Conservation (phyloP, 495 filamentous ascomycete genomes). For the Penicillium pulvis region DNA sequence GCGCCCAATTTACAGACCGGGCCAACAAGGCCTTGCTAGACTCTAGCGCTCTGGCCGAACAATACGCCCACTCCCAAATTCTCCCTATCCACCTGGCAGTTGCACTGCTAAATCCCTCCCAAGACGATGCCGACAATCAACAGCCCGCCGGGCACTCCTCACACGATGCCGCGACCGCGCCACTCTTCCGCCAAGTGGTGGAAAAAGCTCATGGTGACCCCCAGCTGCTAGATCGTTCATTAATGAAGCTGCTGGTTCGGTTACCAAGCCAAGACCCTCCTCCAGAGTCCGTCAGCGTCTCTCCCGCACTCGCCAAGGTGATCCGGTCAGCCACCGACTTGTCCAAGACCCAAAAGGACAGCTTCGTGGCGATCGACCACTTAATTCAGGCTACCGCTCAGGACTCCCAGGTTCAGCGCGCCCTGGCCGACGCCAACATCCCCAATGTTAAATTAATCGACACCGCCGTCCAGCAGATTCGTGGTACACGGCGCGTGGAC, state of each 20-base stretch:
- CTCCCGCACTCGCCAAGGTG: slow-evolving; percentile 78
- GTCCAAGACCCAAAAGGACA: slow-evolving; percentile 94
- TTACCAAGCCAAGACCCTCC: slow-evolving; percentile 93
- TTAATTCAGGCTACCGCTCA: slow-evolving; percentile 82
- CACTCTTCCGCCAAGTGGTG: slow-evolving; percentile 90
- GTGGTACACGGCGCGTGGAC: slow-evolving; percentile 88
- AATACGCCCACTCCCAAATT: slow-evolving; percentile 89
- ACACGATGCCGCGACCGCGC: slow-evolving; percentile 55
- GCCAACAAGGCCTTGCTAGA: slow-evolving; percentile 86
- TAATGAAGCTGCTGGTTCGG: slow-evolving; percentile 90
- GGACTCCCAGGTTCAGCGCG: slow-evolving; percentile 69
- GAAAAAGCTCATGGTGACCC: slow-evolving; percentile 92
- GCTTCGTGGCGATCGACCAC: slow-evolving; percentile 91
- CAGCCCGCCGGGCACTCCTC: slow-evolving; percentile 63
- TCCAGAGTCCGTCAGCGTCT: slow-evolving; percentile 79
- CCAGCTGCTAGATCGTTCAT: slow-evolving; percentile 79
- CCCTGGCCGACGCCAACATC: slow-evolving; percentile 83
- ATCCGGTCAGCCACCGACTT: slow-evolving; percentile 84
- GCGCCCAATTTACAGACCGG: slow-evolving; percentile 81
- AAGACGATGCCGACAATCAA: slow-evolving; percentile 75
- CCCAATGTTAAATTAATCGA: slow-evolving; percentile 90
- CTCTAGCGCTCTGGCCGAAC: slow-evolving; percentile 76
- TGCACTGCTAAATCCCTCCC: slow-evolving; percentile 80
- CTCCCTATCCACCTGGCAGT: slow-evolving; percentile 87
- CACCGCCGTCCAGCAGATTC: slow-evolving; percentile 82